Base-by-base conservation (phyloP, 1,284 basidiomycete genomes). In the Marasmius fiardii region DNA sequence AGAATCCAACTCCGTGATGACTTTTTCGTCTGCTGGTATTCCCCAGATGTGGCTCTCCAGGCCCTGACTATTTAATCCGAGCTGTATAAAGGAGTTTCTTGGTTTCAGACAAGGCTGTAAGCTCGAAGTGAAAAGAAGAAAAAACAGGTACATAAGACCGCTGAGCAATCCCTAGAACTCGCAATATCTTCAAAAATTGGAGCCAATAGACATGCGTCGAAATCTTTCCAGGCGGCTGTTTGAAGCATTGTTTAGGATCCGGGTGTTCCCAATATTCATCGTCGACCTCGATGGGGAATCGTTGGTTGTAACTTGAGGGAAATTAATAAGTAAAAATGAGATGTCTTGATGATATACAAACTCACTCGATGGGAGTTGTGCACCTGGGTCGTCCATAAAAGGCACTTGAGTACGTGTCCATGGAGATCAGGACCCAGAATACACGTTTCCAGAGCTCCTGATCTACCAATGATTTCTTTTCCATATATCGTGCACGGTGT, bases 371-470 rank as follows among this genome's bases (percentile, higher is more conserved):
- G 35, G 56, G 49, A 24, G 77, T 74, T 16, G 82, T 71, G 0
- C 76, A 75, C 45, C 77, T 70, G 1, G 79, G 78, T 20, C 81
- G 68, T 3, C 81, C 81, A 28, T 82, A 71, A 2, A 71, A 70
- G 0, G 76, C 69, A 57, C 76, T 77, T 26, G 68, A 67, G 41
- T 72, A 63, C 5, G 75, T 67, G 53, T 73, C 71, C 18, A 69
- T 57, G 18, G 63, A 63, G 8, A 71, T 62, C 21, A 73, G 64
- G 14, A 66, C 62, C 79, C 78, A 80, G 63, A 82, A 83, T 0
- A 76, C 77, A 12, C 81, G 75, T 60, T 77, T 78, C 67, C 76
- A 79, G n/a, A 80, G 66, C 57, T 81, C 78, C 51, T 76, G 68
- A 48, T 79, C 67, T 4, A 61, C 58, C n/a, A 63, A 62, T 21